Conservation (phyloP, 2,329 filamentous ascomycete species). For the Penicillium polonicum region DNA sequence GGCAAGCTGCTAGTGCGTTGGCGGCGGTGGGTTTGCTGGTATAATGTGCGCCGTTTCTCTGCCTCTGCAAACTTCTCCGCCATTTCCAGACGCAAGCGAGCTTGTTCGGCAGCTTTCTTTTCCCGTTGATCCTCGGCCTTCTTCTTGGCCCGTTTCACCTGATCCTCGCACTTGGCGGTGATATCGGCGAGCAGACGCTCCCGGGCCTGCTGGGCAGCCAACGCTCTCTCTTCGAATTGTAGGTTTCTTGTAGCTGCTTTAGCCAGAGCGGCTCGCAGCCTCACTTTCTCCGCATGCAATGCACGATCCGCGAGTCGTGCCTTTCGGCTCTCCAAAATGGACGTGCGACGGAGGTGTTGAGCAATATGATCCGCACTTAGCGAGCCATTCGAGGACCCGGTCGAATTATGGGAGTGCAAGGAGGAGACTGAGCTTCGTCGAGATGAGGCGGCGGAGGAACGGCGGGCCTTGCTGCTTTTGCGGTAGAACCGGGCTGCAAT, state of each 20-base stretch:
- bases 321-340: constrained; percentile 64
- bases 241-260: constrained; percentile 58
- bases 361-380: constrained; percentile 60
- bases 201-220: constrained; percentile 62
- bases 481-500: constrained; percentile 64
- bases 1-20: constrained; percentile 54
- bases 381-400: constrained; percentile 48
- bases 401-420: constrained; percentile 60
- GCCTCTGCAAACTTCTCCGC: constrained; percentile 64
- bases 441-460: constrained; percentile 62
- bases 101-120: constrained; percentile 61
- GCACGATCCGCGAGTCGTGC: constrained; percentile 63
- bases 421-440: constrained; percentile 66
- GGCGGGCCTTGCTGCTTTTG: constrained; percentile 53
- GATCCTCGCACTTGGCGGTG: constrained; percentile 63
- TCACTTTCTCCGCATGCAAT: constrained; percentile 65
- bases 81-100: constrained; percentile 60
- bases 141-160: constrained; percentile 64
- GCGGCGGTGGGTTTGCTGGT: constrained; percentile 50
- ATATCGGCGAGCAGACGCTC: constrained; percentile 65
- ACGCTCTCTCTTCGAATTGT: constrained; percentile 60
- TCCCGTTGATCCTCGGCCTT: constrained; percentile 66
- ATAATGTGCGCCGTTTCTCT: constrained; percentile 55
- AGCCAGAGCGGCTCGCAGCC: constrained; percentile 60
- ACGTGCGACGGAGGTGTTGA: constrained; percentile 64